Base-by-base conservation (phyloP, 805 yeast species). In the Metschnikowia rubicola region DNA sequence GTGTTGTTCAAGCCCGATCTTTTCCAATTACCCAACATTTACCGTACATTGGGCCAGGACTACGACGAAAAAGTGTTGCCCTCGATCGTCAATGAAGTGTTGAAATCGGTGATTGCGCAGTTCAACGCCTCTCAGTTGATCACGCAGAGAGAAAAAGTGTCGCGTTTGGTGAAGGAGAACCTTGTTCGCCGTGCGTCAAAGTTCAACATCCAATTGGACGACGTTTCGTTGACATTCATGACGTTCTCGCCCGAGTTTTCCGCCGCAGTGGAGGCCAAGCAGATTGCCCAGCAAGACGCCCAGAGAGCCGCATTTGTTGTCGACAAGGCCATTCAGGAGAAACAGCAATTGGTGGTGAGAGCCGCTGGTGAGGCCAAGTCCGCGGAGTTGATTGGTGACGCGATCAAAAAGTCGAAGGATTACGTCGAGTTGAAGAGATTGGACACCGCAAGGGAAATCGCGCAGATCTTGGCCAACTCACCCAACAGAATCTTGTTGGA, bases 331-430 rank as follows among this genome's bases (percentile, higher is more conserved):
- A 83, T 88, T 59, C 99, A 94, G 71, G 98, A 94, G 73, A 94
- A 94, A 68, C 98, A 94, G 71, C 96, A 95, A 65, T 78, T 89
- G 74, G 96, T 94, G 54, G 97, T 94, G 48, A 89, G 86, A 68
- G 98, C 99, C 10, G 88, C 89, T 67, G 99, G 99, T 81, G 99
- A 94, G 73, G 99, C 99, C 55, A 83, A 88, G 65, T 87, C 97
- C 44, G 99, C 99, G 31, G 96, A 91, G 69, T 83, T 94, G 73
- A 90, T 94, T 73, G 99, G 99, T 81, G 99, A 94, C 56, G 98
- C 99, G 45, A 92, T 94, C 68, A 94, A 92, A 76, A 94, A 92
- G 70, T 87, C 95, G 21, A 87, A 80, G 68, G 99, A 92, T 67
- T 94, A 94, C 67, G 96, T 94, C 42, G 99, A 94, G 68, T 80